phyloP scores from a whole-genome alignment of 257 asterid species.

The Nicotiana attenuata region DNA sequence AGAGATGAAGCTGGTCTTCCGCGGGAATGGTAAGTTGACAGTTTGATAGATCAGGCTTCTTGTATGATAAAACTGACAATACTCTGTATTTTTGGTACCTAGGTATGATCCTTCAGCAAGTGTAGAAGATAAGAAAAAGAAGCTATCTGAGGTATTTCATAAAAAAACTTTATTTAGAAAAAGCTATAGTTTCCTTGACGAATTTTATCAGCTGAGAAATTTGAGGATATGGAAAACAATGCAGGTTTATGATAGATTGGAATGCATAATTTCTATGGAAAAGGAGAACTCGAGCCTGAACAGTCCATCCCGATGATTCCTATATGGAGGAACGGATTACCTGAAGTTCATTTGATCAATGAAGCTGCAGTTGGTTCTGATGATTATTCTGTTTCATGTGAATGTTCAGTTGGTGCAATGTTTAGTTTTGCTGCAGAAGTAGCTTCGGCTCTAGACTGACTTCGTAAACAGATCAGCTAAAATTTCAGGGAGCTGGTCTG shows the following conservation, averaged over 20 bases:
- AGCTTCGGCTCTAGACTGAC: background rate
- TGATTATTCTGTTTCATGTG: too few relatives aligned
- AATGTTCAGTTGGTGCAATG: too few relatives aligned
- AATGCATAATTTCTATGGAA: constrained; percentile 73
- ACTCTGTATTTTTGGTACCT: constrained; percentile 2
- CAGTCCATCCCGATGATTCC: constrained; percentile 19
- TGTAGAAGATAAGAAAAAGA: constrained; percentile 25
- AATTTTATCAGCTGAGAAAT: background rate
- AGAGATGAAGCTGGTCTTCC: constrained; percentile 89
- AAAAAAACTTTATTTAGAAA: background rate
- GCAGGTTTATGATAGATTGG: constrained; percentile 70
- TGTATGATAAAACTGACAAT: background rate
- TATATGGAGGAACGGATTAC: background rate
- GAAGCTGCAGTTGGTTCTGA: too few relatives aligned
- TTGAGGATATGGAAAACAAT: background rate
- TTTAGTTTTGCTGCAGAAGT: too few relatives aligned
- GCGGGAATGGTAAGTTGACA: constrained; percentile 54
- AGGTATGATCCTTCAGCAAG: constrained; percentile 71
- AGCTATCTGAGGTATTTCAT: constrained; percentile 57
- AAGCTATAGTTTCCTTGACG: background rate
- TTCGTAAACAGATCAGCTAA: background rate
- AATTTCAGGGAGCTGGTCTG: background rate
- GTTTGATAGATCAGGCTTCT: background rate
- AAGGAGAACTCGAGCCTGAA: constrained; percentile 63
- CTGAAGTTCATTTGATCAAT: background rate